Percentiles rank a stretch among this genome's conserved stretches.
These are phyloP conservation scores for Diospyros kaki DNA, from an alignment of 148 eudicot genomes.

Conservation along the genomic window DNA sequence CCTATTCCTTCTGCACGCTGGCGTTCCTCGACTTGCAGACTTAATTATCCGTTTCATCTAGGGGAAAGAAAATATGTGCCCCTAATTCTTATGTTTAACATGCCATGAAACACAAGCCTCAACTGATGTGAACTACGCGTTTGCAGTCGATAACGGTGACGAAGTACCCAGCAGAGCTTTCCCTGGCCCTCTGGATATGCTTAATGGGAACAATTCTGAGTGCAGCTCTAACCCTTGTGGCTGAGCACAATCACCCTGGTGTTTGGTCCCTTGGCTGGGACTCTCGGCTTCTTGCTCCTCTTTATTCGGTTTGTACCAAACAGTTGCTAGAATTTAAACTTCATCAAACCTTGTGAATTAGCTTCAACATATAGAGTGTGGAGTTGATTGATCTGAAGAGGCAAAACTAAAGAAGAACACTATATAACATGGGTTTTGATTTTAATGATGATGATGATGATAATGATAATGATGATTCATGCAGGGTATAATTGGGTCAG, in stretches of 20 bases:
- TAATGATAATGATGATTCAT: not conserved
- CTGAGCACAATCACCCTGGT: conserved; percentile 38
- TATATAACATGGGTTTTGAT: not conserved
- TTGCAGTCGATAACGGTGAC: conserved; percentile 49
- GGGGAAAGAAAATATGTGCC: too few relatives aligned
- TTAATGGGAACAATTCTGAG: conserved; percentile 47
- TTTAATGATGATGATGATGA: not conserved
- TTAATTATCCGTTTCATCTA: too few relatives aligned
- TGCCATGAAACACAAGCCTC: too few relatives aligned
- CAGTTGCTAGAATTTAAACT: not conserved
- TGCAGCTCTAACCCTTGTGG: conserved; percentile 36
- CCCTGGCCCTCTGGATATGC: conserved; percentile 51
- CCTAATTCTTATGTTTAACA: too few relatives aligned
- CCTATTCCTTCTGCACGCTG: too few relatives aligned
- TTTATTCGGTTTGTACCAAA: conserved; percentile 32
- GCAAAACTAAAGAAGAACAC: not conserved
- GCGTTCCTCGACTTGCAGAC: too few relatives aligned
- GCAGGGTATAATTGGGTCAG: conserved; percentile 59
- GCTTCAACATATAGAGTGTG: too few relatives aligned
- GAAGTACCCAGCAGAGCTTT: conserved; percentile 51
- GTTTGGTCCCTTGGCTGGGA: conserved; percentile 63
- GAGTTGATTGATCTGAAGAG: too few relatives aligned
- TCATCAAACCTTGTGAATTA: too few relatives aligned
- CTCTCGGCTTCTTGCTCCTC: conserved; percentile 53
- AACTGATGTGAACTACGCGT: too few relatives aligned